phyloP scores from a whole-genome alignment of 768 basidiomycete genomes.

The Pholiota microspora region DNA sequence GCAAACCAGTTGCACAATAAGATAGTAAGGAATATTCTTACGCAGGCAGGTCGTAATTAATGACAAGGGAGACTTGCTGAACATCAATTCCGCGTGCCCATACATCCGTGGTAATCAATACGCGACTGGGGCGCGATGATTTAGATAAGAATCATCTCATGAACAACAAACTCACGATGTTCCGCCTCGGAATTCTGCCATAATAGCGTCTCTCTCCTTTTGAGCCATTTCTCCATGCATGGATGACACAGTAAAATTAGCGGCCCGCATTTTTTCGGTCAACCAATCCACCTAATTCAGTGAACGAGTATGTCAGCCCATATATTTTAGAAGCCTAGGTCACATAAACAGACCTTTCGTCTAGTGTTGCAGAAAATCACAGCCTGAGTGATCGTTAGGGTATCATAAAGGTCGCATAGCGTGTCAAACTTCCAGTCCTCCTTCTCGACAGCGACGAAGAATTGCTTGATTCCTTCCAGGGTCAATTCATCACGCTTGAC shows the following conservation, averaged over 20 bases:
- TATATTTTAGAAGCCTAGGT: not conserved
- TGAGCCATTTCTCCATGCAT: conserved; percentile 98
- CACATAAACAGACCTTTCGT: conserved; percentile 67
- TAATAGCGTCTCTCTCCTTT: conserved; percentile 93
- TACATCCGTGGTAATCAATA: conserved; percentile 93
- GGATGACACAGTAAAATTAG: conserved; percentile 96
- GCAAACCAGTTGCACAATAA: conserved; percentile 3
- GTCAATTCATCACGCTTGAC: conserved; percentile 99
- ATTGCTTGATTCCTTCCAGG: conserved; percentile 93
- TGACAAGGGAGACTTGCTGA: conserved; percentile 95
- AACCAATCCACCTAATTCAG: conserved; percentile 85
- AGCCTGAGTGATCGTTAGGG: conserved; percentile 97
- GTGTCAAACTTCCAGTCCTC: conserved; percentile 99
- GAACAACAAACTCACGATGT: conserved; percentile 62
- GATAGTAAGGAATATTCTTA: conserved; percentile 35
- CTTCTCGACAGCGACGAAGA: conserved; percentile 98
- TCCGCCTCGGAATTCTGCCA: conserved; percentile 94
- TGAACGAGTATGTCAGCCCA: conserved; percentile 8
- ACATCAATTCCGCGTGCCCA: conserved; percentile 99
- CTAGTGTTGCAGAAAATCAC: conserved; percentile 99
- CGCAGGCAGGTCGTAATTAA: conserved; percentile 96
- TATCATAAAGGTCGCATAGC: conserved; percentile 95
- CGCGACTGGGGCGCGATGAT: conserved; percentile 56
- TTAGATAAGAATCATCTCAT: not conserved
- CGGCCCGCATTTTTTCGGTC: conserved; percentile 97